phyloP scores from a whole-genome alignment of 176 grass and related monocot species.

The Panicum miliaceum region DNA sequence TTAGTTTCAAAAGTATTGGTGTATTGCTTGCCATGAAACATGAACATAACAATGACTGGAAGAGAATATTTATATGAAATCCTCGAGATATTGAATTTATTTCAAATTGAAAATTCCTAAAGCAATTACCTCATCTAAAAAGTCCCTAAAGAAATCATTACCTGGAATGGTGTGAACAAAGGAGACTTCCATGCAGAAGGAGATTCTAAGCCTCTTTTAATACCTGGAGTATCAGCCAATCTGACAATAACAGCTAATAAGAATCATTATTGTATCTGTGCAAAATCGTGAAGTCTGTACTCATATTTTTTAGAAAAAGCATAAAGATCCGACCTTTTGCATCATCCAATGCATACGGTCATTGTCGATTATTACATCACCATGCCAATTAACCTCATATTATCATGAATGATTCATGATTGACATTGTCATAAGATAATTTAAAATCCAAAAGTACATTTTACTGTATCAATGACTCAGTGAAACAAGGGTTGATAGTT shows the following conservation, averaged over 20 bases:
- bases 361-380: no score
- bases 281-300: conserved; percentile 9
- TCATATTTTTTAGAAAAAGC: background rate
- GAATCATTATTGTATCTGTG: conserved; percentile 21
- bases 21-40: background rate
- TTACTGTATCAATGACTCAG: background rate
- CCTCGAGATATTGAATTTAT: background rate
- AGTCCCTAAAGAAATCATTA: background rate
- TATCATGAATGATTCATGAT: background rate
- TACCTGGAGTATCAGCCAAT: conserved; percentile 80
- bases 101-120: conserved; percentile 12
- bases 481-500: background rate
- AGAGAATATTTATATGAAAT: background rate
- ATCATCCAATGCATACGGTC: no score
- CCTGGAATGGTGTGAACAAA: conserved; percentile 57
- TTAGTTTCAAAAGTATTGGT: background rate
- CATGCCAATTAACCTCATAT: background rate
- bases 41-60: background rate
- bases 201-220: conserved; percentile 93
- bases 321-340: no score
- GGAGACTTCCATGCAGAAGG: conserved; percentile 98
- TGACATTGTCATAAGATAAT: conserved; percentile 18
- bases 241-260: conserved; percentile 44
- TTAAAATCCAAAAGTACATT: conserved; percentile 8
- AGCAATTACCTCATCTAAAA: background rate